Conservation (phyloP, 139 green algal species). For the Tetradesmus obliquus region DNA sequence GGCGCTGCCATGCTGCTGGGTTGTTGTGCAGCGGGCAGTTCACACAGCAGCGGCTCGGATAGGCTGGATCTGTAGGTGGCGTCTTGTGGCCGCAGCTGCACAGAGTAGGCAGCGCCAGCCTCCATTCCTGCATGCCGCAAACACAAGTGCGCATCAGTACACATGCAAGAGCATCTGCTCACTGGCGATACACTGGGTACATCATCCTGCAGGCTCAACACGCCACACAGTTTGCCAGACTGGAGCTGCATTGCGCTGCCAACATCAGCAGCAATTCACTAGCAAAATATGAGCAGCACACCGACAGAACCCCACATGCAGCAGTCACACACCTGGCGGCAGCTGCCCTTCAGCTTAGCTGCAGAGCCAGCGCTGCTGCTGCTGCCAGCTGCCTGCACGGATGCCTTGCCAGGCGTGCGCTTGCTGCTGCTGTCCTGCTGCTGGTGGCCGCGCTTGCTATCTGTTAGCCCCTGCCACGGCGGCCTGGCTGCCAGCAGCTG, state of each 20-base stretch:
- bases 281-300: background rate
- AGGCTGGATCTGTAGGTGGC: background rate
- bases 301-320: background rate
- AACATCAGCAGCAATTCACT: background rate
- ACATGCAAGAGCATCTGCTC: too few relatives aligned
- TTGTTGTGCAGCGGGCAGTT: conserved; percentile 29
- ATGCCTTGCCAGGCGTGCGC: background rate
- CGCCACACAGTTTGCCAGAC: too few relatives aligned
- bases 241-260: background rate
- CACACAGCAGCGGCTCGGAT: conserved; percentile 19
- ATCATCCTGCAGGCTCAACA: too few relatives aligned
- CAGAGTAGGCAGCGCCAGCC: background rate
- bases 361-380: background rate
- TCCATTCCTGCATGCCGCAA: background rate
- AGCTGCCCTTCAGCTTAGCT: background rate
- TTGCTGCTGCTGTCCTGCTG: background rate
- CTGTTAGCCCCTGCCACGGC: background rate
- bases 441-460: background rate
- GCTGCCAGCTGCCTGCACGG: background rate
- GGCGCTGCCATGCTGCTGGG: background rate
- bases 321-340: background rate
- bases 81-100: conserved; percentile 31
- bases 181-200: too few relatives aligned
- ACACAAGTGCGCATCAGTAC: too few relatives aligned
- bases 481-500: conserved; percentile 14